Base-by-base conservation (phyloP, 169 alveolate genomes). In the Cryptosporidium muris region DNA sequence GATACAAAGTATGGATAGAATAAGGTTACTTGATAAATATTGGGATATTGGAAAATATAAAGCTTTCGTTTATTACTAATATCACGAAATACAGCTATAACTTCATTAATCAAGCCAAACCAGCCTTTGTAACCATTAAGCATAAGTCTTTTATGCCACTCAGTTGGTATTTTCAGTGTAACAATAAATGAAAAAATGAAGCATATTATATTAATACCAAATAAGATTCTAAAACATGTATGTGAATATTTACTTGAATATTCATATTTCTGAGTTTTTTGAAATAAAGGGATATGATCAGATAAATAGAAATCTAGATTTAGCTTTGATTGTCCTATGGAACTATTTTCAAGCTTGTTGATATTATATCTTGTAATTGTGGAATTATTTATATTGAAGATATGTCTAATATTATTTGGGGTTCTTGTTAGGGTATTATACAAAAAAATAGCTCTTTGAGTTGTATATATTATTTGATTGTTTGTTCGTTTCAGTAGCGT, bases 401-500 rank as follows among this genome's bases (percentile, higher is more conserved):
- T 12, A 25, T 25, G 11, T 25, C 37, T 74, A 34, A 43, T 52
- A 16, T 34, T 11, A 7, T 7, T 4, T 6, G 68, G 37, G 36
- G 85, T 38, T 36, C 11, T 74, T 37, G 16, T 74, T 3, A 74
- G 85, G 49, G 54, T 38, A 25, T 54, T 56, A 12, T 74, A 68
- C 36, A 74, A 68, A 37, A 47, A 25, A 16, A 74, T 74, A 11
- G 85, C 85, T 48, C 63, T 74, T n/a, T 58, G 54, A 12, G 85
- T 68, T 2, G 25, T 43, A 12, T 43, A 43, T 4, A 58, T 60
- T 2, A 74, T 68, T 9, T 74, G 85, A 16, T 9, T 14, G 25
- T 74, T 74, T 40, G 85, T 74, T 48, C 60, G 85, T n/a, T 74
- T 68, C 38, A 58, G 60, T 7, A 74, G 68, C 11, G 60, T 74